Percentiles rank a stretch among this genome's conserved stretches.
Conservation (phyloP, 2,329 filamentous ascomycete genomes). For the Colletotrichum kahawae region DNA sequence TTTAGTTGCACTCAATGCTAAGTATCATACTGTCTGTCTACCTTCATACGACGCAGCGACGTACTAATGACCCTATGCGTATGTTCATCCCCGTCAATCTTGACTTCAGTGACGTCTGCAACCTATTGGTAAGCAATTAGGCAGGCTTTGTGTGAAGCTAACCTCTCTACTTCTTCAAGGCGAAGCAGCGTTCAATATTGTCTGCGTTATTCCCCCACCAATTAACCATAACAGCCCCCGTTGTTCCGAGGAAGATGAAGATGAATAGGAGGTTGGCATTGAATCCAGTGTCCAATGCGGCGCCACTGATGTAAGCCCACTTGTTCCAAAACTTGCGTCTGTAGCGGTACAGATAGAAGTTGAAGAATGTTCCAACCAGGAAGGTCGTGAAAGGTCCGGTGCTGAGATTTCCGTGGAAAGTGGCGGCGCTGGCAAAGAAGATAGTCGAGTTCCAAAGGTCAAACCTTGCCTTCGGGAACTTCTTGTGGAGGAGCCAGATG, state of each 20-base stretch:
- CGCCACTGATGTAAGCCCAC: slow-evolving; percentile 67
- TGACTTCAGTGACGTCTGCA: not conserved
- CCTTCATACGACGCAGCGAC: not conserved
- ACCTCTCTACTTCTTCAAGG: slow-evolving; percentile 32
- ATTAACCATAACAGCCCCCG: slow-evolving; percentile 61
- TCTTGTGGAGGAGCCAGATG: slow-evolving; percentile 55
- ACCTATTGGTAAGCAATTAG: not conserved
- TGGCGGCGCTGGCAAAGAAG: slow-evolving; percentile 60
- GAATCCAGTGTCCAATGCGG: slow-evolving; percentile 66
- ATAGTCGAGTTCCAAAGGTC: slow-evolving; percentile 67
- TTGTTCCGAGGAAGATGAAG: slow-evolving; percentile 63
- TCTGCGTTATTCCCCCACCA: slow-evolving; percentile 67
- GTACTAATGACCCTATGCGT: not conserved
- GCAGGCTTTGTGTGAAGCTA: not conserved
- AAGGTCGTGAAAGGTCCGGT: slow-evolving; percentile 64
- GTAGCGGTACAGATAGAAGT: slow-evolving; percentile 62
- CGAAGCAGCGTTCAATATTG: slow-evolving; percentile 64
- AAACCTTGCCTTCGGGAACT: slow-evolving; percentile 57
- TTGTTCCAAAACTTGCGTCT: slow-evolving; percentile 62
- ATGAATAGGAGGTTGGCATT: slow-evolving; percentile 66
- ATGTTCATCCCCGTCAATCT: not conserved
- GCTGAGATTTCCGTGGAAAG: slow-evolving; percentile 66
- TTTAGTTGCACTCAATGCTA: not conserved
- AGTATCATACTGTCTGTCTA: not conserved
- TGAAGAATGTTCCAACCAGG: slow-evolving; percentile 63